Conservation (phyloP, 2,329 filamentous ascomycete genomes). For the Exophiala xenobiotica region DNA sequence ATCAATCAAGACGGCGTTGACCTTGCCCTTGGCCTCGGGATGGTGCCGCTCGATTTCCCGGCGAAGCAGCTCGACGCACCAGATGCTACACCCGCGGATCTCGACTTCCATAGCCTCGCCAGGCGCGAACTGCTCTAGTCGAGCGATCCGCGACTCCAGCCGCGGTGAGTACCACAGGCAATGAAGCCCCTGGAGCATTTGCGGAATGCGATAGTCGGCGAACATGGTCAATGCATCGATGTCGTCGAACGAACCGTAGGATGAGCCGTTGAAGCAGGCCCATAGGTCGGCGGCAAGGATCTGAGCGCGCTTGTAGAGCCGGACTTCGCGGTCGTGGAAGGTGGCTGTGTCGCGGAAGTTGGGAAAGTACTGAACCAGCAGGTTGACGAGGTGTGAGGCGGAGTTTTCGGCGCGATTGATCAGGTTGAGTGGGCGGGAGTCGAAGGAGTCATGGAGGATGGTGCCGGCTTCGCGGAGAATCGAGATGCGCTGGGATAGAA, state of each 20-base stretch:
- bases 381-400: conserved; percentile 79
- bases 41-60: conserved; percentile 74
- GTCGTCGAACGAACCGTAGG: conserved; percentile 78
- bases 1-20: conserved; percentile 92
- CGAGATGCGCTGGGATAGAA: conserved; percentile 72
- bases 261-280: conserved; percentile 85
- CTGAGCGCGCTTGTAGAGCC: conserved; percentile 89
- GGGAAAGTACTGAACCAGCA: conserved; percentile 75
- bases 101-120: conserved; percentile 83
- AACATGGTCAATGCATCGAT: conserved; percentile 95
- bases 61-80: conserved; percentile 87
- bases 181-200: conserved; percentile 81
- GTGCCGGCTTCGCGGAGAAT: conserved; percentile 81
- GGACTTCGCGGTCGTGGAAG: conserved; percentile 73
- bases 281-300: conserved; percentile 95
- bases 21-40: conserved; percentile 47
- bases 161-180: conserved; percentile 82
- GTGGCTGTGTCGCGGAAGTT: conserved; percentile 73
- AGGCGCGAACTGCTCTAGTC: conserved; percentile 63
- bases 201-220: conserved; percentile 95
- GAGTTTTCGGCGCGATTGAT: conserved; percentile 73
- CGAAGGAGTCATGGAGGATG: conserved; percentile 77
- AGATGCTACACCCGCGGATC: conserved; percentile 88
- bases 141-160: conserved; percentile 68
- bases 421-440: conserved; percentile 70